Evolutionary conservation across 441 rosid genomes (phyloP).

Genomic region (Erodium chrysanthum): DNA sequence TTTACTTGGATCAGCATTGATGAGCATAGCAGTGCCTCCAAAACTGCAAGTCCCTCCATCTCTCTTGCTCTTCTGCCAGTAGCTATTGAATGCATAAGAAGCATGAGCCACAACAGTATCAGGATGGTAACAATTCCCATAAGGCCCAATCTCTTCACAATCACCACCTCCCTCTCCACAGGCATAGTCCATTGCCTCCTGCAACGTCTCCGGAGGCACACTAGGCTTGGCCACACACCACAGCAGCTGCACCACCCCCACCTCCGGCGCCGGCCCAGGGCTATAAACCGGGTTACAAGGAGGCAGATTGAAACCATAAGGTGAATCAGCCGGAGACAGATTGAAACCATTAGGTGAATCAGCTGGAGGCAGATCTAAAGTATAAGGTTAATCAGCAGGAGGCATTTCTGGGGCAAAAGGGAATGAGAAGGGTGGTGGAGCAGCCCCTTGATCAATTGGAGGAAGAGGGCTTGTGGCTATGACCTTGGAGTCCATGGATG

Average conservation of each 20-base stretch:
- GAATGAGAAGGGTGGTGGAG: constrained; percentile 26
- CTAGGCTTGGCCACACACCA: constrained; percentile 62
- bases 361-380: no score
- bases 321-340: no score
- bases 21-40: constrained; percentile 61
- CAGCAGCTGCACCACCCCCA: constrained; percentile 25
- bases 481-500: constrained; percentile 26
- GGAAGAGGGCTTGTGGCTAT: constrained; percentile 34
- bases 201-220: constrained; percentile 43
- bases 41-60: constrained; percentile 43
- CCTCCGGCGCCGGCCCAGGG: constrained; percentile 17
- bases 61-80: constrained; percentile 52
- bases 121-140: constrained; percentile 43
- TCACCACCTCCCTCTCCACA: constrained; percentile 51
- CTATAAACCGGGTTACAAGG: constrained; percentile 37
- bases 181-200: constrained; percentile 47
- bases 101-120: constrained; percentile 45
- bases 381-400: constrained; percentile 25
- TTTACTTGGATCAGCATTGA: constrained; percentile 50
- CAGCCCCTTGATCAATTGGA: constrained; percentile 15
- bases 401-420: constrained; percentile 30
- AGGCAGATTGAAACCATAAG: constrained; percentile 27
- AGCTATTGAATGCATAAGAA: constrained; percentile 49
- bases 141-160: constrained; percentile 39
- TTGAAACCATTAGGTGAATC: no score